Conservation (phyloP, 2,329 filamentous ascomycete genomes). For the Beauveria scarabaeidicola region DNA sequence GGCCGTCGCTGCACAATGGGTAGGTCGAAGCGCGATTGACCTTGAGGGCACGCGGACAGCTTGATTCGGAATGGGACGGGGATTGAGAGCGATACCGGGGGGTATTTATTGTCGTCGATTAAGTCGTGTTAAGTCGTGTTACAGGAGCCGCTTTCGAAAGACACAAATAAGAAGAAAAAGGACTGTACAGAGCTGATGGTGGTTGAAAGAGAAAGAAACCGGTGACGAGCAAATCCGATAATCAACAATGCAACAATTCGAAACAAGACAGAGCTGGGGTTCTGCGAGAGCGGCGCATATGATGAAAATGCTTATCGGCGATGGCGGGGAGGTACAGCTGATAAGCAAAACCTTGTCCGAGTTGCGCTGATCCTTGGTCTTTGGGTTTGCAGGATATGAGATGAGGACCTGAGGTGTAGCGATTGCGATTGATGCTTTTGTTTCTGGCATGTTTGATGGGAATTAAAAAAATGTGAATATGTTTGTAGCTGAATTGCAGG, state of each 20-base stretch:
- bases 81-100: conserved; percentile 7
- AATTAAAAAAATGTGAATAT: not conserved
- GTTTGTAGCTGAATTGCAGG: not conserved
- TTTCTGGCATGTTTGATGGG: not conserved
- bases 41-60: conserved; percentile 3
- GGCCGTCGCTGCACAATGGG: not conserved
- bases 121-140: not conserved
- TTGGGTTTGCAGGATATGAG: not conserved
- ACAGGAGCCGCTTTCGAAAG: not conserved
- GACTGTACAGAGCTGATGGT: not conserved
- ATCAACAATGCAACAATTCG: not conserved
- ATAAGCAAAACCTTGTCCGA: conserved; percentile 7
- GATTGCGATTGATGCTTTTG: not conserved
- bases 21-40: not conserved
- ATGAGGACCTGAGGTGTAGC: too few relatives aligned
- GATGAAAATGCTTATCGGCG: conserved; percentile 4
- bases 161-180: not conserved
- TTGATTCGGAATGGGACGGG: conserved; percentile 4
- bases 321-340: conserved; percentile 9
- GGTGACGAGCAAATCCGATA: not conserved
- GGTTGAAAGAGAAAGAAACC: not conserved
- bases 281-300: not conserved
- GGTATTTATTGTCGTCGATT: not conserved
- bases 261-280: not conserved
- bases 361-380: not conserved